phyloP scores from a whole-genome alignment of 2,329 filamentous ascomycete genomes.

The Talaromyces funiculosus region DNA sequence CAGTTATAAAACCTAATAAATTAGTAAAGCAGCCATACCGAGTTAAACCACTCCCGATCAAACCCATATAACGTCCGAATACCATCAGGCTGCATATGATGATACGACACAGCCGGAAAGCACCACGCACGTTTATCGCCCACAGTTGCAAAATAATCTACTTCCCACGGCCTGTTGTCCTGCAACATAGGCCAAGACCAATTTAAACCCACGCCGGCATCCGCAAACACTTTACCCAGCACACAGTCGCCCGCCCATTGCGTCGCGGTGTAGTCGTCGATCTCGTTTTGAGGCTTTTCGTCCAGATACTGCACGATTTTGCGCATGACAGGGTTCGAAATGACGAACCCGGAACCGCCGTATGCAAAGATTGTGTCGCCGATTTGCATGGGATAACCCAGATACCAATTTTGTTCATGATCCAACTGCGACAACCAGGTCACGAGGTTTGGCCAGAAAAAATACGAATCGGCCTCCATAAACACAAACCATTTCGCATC shows the following conservation, averaged over 20 bases:
- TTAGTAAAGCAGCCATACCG: conserved; percentile 39
- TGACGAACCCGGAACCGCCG: conserved; percentile 49
- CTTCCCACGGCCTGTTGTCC: conserved; percentile 38
- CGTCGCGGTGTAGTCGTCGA: conserved; percentile 41
- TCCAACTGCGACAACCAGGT: conserved; percentile 50
- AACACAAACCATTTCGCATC: conserved; percentile 56
- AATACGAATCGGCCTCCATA: conserved; percentile 54
- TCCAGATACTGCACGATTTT: conserved; percentile 36
- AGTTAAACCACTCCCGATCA: conserved; percentile 51
- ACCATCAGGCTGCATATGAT: conserved; percentile 43
- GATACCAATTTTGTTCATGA: conserved; percentile 44
- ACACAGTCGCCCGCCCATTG: conserved; percentile 50
- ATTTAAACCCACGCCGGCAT: conserved; percentile 41
- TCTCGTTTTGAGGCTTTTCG: conserved; percentile 33
- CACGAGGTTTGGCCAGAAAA: conserved; percentile 50
- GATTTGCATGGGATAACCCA: conserved; percentile 50
- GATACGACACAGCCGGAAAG: conserved; percentile 46
- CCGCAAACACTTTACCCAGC: conserved; percentile 42
- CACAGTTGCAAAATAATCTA: conserved; percentile 37
- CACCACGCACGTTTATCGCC: conserved; percentile 45
- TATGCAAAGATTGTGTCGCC: conserved; percentile 48
- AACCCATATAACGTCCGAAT: conserved; percentile 42
- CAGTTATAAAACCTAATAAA: background rate
- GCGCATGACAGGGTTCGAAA: conserved; percentile 48
- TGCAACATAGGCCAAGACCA: conserved; percentile 46